Conservation (phyloP, 169 alveolate species). For the Blepharisma undulans region DNA sequence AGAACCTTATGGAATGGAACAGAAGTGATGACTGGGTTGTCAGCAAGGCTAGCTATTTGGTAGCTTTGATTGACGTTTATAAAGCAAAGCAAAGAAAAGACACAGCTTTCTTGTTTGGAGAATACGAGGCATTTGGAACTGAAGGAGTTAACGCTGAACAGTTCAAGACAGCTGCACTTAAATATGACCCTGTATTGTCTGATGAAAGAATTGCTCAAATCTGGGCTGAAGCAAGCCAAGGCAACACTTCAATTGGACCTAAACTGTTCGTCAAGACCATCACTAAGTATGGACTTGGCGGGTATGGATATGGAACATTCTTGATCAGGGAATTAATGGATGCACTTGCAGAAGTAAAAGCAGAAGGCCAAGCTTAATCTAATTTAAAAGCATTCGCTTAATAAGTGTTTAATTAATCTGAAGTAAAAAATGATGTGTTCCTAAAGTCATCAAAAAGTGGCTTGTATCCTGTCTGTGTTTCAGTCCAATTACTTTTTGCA, state of each 20-base stretch:
- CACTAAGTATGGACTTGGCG: constrained; percentile 24
- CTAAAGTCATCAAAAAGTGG: constrained; percentile 78
- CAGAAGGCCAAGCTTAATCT: not conserved
- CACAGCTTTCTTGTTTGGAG: not conserved
- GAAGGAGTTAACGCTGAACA: not conserved
- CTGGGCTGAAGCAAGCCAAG: not conserved
- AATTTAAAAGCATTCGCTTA: not conserved
- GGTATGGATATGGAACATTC: not conserved
- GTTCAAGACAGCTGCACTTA: not conserved
- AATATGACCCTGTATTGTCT: not conserved
- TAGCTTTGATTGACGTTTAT: constrained; percentile 34
- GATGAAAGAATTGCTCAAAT: not conserved
- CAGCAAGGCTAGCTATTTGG: not conserved
- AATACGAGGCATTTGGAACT: not conserved
- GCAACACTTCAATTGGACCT: not conserved
- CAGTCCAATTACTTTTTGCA: constrained; percentile 65
- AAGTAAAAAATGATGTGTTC: constrained; percentile 65
- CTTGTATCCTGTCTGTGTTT: constrained; percentile 64
- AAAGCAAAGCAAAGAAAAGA: not conserved
- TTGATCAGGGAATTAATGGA: not conserved
- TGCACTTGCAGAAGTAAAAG: not conserved
- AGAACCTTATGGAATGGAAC: not conserved
- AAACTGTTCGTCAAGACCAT: not conserved
- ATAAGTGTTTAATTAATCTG: constrained; percentile 19
- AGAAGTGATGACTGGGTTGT: constrained; percentile 6